Evolutionary conservation across 2,329 filamentous ascomycete species (phyloP).

Genomic region (Cercospora citrullina): DNA sequence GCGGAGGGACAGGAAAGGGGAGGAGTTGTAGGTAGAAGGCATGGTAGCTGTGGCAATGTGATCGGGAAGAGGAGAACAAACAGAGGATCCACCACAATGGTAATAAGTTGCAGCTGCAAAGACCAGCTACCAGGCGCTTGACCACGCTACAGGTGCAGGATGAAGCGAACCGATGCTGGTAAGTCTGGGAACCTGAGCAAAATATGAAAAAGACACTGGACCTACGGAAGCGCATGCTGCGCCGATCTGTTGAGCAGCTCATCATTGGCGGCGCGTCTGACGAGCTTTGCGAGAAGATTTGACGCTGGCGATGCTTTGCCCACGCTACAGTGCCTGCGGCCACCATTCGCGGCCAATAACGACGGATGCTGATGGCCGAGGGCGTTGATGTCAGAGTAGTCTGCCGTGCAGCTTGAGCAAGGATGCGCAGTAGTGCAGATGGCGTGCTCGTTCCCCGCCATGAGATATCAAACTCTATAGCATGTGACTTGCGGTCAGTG

Average conservation of each 20-base stretch:
- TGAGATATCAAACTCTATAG: constrained; percentile 10
- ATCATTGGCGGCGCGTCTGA: constrained; percentile 10
- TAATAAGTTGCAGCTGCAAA: constrained; percentile 11
- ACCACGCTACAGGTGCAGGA: constrained; percentile 9
- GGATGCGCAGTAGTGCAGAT: constrained; percentile 10
- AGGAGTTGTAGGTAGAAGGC: constrained; percentile 29
- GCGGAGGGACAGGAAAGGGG: constrained; percentile 32
- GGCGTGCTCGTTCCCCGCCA: constrained; percentile 9
- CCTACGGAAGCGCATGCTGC: not conserved
- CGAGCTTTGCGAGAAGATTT: constrained; percentile 3
- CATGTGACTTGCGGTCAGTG: not conserved
- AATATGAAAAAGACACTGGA: not conserved
- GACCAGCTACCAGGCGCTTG: constrained; percentile 6
- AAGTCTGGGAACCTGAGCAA: not conserved
- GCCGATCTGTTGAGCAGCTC: constrained; percentile 8
- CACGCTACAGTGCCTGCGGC: constrained; percentile 1
- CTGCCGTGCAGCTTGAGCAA: constrained; percentile 10
- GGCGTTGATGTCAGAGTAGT: not conserved
- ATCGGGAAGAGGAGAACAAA: not conserved
- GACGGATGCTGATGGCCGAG: constrained; percentile 1
- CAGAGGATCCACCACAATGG: not conserved
- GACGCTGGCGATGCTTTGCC: not conserved
- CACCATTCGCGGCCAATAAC: not conserved
- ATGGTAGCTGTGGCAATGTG: constrained; percentile 20
- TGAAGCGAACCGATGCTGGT: not conserved